A percentile compares a stretch with the other conserved stretches of the same genome.
phyloP scores from a whole-genome alignment of 23 red algal species.

The Agarophyton chilense region DNA sequence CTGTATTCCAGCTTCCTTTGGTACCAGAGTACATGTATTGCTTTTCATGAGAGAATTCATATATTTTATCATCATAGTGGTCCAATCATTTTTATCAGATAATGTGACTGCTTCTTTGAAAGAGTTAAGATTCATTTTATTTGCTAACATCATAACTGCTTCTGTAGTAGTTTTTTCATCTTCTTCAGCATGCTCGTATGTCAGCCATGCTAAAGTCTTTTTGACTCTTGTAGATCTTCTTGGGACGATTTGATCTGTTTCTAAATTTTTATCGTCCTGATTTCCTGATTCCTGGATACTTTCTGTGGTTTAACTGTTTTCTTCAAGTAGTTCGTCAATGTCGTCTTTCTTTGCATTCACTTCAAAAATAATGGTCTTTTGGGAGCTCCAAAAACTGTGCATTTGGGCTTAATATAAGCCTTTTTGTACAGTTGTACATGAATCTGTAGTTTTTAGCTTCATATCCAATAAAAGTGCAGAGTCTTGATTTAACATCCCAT shows the following conservation, averaged over 20 bases:
- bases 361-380: background rate
- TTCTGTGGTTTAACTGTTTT: too few species aligned
- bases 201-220: background rate
- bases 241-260: background rate
- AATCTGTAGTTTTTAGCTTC: background rate
- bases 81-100: background rate
- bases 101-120: background rate
- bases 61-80: background rate
- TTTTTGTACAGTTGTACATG: background rate
- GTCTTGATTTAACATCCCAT: background rate
- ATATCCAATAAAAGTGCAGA: constrained; percentile 18
- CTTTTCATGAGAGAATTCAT: too few species aligned
- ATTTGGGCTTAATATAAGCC: background rate
- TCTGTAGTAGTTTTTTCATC: background rate
- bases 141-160: background rate
- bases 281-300: too few species aligned
- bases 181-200: too few species aligned
- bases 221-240: background rate
- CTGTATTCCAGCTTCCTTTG: background rate
- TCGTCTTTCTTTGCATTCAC: background rate
- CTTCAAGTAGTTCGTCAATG: too few species aligned
- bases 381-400: background rate
- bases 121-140: background rate
- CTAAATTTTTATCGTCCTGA: background rate
- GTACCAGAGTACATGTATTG: background rate